Evolutionary conservation across 352 stramenopile genomes (phyloP).

Genomic region (Phytopythium delawarense): DNA sequence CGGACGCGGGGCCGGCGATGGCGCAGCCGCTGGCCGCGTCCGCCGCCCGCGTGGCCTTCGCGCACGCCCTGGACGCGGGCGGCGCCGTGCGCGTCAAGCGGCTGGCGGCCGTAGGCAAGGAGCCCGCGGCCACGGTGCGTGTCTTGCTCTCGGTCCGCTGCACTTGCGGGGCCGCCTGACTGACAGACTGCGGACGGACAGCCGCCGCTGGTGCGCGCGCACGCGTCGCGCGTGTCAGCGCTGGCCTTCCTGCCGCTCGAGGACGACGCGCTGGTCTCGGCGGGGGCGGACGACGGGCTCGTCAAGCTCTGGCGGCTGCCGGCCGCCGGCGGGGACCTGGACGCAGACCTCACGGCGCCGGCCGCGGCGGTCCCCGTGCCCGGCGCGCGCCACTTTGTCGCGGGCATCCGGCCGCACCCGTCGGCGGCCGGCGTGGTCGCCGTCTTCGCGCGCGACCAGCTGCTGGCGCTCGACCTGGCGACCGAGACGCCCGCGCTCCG

Average conservation of each 20-base stretch:
- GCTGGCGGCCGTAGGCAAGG: constrained; percentile 35
- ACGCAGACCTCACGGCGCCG: constrained; percentile 23
- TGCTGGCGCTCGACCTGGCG: constrained; percentile 47
- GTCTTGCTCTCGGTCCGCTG: too few species aligned
- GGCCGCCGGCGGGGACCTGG: constrained; percentile 8
- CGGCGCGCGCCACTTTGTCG: constrained; percentile 16
- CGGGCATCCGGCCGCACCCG: constrained; percentile 47
- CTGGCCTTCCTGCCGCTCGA: constrained; percentile 63
- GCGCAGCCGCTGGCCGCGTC: constrained; percentile 40
- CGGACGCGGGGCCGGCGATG: not conserved
- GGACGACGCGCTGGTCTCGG: constrained; percentile 44
- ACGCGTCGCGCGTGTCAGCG: constrained; percentile 55
- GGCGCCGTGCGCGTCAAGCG: constrained; percentile 60
- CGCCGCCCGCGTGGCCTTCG: constrained; percentile 47
- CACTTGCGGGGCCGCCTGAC: too few species aligned
- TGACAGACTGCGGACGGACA: constrained; percentile 8
- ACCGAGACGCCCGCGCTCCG: constrained; percentile 19
- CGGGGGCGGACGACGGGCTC: constrained; percentile 43
- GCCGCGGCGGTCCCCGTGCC: constrained; percentile 11
- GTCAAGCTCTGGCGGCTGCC: constrained; percentile 59
- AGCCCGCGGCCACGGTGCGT: constrained; percentile 13
- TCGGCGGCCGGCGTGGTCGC: constrained; percentile 42
- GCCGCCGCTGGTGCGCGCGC: constrained; percentile 56
- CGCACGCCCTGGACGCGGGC: constrained; percentile 58
- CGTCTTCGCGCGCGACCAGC: constrained; percentile 31